These are phyloP conservation scores for Phytopythium ostracodes DNA, from an alignment of 352 stramenopile species.

Conservation along the genomic window DNA sequence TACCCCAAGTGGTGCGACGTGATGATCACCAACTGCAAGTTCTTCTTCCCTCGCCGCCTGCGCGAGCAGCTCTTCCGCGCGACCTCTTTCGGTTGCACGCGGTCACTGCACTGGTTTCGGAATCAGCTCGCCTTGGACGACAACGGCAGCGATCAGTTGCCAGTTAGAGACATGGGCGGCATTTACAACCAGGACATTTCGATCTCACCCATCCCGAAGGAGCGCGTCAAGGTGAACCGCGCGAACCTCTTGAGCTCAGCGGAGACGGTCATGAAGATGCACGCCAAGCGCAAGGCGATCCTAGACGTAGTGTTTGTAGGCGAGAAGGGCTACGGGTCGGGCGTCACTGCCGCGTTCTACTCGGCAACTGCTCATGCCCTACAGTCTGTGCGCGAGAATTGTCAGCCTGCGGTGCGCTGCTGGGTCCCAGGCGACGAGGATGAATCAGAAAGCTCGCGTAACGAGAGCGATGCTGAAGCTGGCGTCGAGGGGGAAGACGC, in stretches of 20 bases:
- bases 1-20: conserved; percentile 79
- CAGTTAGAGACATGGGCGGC: conserved; percentile 17
- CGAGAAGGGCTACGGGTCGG: conserved; percentile 82
- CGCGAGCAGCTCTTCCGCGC: conserved; percentile 71
- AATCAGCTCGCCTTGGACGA: conserved; percentile 62
- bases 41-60: conserved; percentile 74
- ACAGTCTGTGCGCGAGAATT: conserved; percentile 50
- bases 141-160: conserved; percentile 10
- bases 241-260: conserved; percentile 72
- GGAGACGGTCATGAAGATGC: conserved; percentile 83
- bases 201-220: conserved; percentile 80
- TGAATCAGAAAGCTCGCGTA: conserved; percentile 10
- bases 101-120: conserved; percentile 80
- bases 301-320: conserved; percentile 83
- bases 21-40: conserved; percentile 73
- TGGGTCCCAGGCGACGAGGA: conserved; percentile 62
- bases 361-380: conserved; percentile 69
- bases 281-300: conserved; percentile 77
- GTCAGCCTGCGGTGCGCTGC: conserved; percentile 24
- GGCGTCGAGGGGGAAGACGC: conserved; percentile 21
- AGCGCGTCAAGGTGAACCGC: conserved; percentile 81
- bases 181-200: conserved; percentile 79
- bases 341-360: conserved; percentile 83
- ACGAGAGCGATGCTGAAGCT: conserved; percentile 7
- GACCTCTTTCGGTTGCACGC: conserved; percentile 75